Evolutionary conservation across 2,329 filamentous ascomycete genomes (phyloP), one percentile per base, ranked within the genome.

Genomic region (Colletotrichum sp.): DNA sequence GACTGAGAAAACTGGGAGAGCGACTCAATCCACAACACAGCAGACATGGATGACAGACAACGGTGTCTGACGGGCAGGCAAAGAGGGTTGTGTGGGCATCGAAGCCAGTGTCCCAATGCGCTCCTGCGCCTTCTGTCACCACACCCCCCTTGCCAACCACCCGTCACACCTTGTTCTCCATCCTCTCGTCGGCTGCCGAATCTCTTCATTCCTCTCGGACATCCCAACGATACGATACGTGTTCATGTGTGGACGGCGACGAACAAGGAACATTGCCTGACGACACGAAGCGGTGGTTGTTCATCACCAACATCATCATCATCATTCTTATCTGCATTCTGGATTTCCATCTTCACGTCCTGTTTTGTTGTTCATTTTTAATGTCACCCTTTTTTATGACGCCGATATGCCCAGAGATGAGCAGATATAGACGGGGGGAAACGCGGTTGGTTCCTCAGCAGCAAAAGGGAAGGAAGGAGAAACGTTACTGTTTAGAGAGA

Each of bases 101-200:
- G 72, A 75, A 75, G 62, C 68, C 68, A 75, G 69, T 66, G 18
- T 36, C 57, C 52, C n/a, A 26, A 44, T 62, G 44, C 15, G 44
- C 36, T 66, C 63, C 65, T 68, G 72, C 68, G 60, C 69, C 69
- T 75, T 75, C 72, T 75, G 68, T 3, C 59, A n/a, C 18, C 28
- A n/a, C 52, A 21, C 13, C 24, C 15, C 52, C 24, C 52, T 5
- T 57, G 52, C n/a, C 21, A 57, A 57, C 7, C 21, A 24, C 21
- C 21, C 24, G 52, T 26, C 21, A 26, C 52, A 57, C 5, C 18
- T 59, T 3, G 24, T 59, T 59, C 55, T 10, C 55, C 18, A 59
- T 30, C 26, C 39, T 44, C 39, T 44, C 39, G 39, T 44, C 39
- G 18, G 18, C 39, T 44, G 39, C 18, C 39, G 18, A 39, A 18